Conservation (phyloP, 371 early-diverging fungal species). For the Conidiobolus incongruus region DNA sequence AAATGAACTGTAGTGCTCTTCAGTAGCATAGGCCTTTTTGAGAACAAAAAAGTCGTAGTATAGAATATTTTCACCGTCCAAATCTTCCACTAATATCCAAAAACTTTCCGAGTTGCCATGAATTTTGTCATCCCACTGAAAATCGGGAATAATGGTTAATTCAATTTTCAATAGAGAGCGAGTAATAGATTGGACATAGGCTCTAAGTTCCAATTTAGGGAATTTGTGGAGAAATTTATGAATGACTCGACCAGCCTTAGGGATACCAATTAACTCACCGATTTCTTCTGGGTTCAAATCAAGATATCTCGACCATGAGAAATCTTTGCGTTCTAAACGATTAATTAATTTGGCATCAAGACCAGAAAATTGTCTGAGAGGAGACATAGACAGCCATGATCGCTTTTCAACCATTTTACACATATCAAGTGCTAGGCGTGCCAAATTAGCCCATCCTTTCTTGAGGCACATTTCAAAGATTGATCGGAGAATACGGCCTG, state of each 20-base stretch:
- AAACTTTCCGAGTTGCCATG: slow-evolving; percentile 72
- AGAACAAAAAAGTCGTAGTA: slow-evolving; percentile 75
- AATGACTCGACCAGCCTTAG: slow-evolving; percentile 68
- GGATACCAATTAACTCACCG: slow-evolving; percentile 72
- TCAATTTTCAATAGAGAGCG: slow-evolving; percentile 72
- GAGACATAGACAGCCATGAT: slow-evolving; percentile 84
- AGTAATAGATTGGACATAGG: slow-evolving; percentile 83
- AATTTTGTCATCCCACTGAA: slow-evolving; percentile 73
- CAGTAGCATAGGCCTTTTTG: slow-evolving; percentile 39
- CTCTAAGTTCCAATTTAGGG: slow-evolving; percentile 71
- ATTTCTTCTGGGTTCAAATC: slow-evolving; percentile 78
- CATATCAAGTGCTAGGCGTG: slow-evolving; percentile 59
- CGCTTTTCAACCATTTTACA: slow-evolving; percentile 87
- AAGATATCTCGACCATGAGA: slow-evolving; percentile 82
- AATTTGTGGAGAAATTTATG: slow-evolving; percentile 77
- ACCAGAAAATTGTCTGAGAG: slow-evolving; percentile 71
- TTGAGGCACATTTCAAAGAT: slow-evolving; percentile 88
- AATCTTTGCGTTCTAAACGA: slow-evolving; percentile 77
- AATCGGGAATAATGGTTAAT: slow-evolving; percentile 78
- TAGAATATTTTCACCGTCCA: slow-evolving; percentile 70
- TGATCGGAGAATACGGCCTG: slow-evolving; percentile 81
- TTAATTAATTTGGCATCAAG: slow-evolving; percentile 68
- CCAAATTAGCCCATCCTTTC: slow-evolving; percentile 86
- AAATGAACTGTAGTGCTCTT: slow-evolving; percentile 56
- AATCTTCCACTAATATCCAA: slow-evolving; percentile 88